These are phyloP conservation scores for Fusarium bactridioides DNA, from an alignment of 2,329 filamentous ascomycete genomes.

Conservation along the genomic window DNA sequence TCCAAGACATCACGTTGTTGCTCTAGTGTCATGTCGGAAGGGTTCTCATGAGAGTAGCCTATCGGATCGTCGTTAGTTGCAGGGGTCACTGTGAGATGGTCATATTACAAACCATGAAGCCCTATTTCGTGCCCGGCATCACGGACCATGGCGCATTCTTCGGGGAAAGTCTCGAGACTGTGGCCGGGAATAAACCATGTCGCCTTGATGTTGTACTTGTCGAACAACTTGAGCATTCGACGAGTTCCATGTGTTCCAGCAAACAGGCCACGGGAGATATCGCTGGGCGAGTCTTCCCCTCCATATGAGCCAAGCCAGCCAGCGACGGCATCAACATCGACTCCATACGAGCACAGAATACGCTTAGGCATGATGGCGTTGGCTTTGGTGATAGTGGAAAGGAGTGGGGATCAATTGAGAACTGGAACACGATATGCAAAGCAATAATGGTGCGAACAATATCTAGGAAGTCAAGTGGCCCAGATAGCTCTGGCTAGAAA, in stretches of 20 bases:
- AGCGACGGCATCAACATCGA: slow-evolving; percentile 79
- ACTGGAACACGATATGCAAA: too few species aligned
- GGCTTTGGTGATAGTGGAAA: not conserved
- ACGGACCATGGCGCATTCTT: slow-evolving; percentile 53
- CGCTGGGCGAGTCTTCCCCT: slow-evolving; percentile 72
- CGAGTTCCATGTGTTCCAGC: slow-evolving; percentile 72
- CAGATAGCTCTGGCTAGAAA: not conserved
- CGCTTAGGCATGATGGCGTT: not conserved
- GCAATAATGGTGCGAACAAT: not conserved
- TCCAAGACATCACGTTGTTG: slow-evolving; percentile 79
- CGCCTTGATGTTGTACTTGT: slow-evolving; percentile 75
- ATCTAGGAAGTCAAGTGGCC: not conserved
- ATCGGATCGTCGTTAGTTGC: fast-evolving
- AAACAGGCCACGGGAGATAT: slow-evolving; percentile 55
- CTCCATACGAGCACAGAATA: slow-evolving; percentile 58
- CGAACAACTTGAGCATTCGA: slow-evolving; percentile 74
- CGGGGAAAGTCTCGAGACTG: slow-evolving; percentile 58
- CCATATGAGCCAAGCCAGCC: slow-evolving; percentile 81
- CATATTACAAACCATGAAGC: slow-evolving; percentile 57
- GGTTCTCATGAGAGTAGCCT: slow-evolving; percentile 77
- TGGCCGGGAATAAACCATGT: slow-evolving; percentile 62
- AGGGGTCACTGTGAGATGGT: fast-evolving
- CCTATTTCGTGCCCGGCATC: slow-evolving; percentile 60
- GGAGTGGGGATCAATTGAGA: not conserved
- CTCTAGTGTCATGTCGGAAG: slow-evolving; percentile 74